Evolutionary conservation across 306 rosid species (phyloP).

Genomic region (Albizia julibrissin): DNA sequence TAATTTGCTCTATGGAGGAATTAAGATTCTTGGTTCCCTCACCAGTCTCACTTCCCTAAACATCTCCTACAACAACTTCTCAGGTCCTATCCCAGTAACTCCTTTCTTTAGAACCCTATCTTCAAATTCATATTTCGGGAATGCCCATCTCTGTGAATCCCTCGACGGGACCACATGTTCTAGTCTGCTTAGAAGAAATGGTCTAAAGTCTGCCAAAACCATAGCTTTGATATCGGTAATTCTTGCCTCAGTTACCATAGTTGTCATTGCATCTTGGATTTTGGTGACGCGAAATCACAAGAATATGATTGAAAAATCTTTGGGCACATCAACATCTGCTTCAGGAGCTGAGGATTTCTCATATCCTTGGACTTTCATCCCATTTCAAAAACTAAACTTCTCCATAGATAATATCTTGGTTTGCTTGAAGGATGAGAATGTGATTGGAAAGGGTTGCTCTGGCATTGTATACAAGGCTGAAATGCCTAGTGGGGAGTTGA

Average conservation of each 20-base stretch:
- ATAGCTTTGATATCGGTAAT: slow-evolving; percentile 55
- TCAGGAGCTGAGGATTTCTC: slow-evolving; percentile 94
- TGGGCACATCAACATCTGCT: slow-evolving; percentile 41
- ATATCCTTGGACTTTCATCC: slow-evolving; percentile 98
- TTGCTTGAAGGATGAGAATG: slow-evolving; percentile 87
- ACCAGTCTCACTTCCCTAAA: slow-evolving; percentile 83
- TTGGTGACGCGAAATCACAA: slow-evolving; percentile 55
- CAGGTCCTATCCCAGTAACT: slow-evolving; percentile 89
- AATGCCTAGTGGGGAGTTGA: slow-evolving; percentile 72
- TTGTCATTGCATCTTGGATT: slow-evolving; percentile 81
- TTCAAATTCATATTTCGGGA: slow-evolving; percentile 60
- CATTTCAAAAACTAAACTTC: slow-evolving; percentile 89
- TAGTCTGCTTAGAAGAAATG: slow-evolving; percentile 47
- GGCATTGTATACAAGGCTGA: slow-evolving; percentile 88
- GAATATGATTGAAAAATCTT: slow-evolving; percentile 56
- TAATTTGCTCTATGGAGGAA: slow-evolving; percentile 67
- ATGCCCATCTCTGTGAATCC: slow-evolving; percentile 71
- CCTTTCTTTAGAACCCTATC: slow-evolving; percentile 82
- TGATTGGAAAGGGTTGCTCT: slow-evolving; percentile 91
- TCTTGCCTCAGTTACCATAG: slow-evolving; percentile 61
- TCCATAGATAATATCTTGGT: slow-evolving; percentile 77
- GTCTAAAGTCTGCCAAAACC: slow-evolving; percentile 69
- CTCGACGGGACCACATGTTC: slow-evolving; percentile 84
- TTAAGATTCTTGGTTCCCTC: slow-evolving; percentile 71
- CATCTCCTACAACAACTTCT: slow-evolving; percentile 85